Evolutionary conservation across 306 rosid species (phyloP).

Genomic region (Canavalia ensiformis): DNA sequence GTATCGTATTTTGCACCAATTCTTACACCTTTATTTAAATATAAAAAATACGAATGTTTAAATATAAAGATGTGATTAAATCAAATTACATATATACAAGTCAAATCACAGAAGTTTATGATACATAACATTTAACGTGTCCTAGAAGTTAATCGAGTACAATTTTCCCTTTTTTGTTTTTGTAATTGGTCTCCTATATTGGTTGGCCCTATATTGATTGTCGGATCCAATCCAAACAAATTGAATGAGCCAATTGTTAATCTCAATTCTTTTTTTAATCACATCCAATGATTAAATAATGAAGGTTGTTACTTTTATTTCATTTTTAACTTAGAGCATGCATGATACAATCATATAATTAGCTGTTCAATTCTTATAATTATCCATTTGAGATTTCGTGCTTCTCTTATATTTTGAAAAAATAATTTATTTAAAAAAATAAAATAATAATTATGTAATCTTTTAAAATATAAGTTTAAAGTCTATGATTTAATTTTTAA

Average conservation of each 20-base stretch:
- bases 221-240: not conserved
- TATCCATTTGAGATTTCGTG: not conserved
- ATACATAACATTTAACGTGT: not conserved
- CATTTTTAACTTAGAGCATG: not conserved
- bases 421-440: not conserved
- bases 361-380: not conserved
- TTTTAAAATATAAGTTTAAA: not conserved
- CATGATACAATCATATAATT: not conserved
- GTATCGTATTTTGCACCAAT: not conserved
- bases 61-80: not conserved
- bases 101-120: slow-evolving; percentile 1
- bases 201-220: not conserved
- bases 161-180: not conserved
- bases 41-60: not conserved
- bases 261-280: not conserved
- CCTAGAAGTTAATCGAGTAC: not conserved
- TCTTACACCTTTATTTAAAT: not conserved
- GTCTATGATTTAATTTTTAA: not conserved
- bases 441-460: not conserved
- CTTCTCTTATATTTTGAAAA: not conserved
- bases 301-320: not conserved
- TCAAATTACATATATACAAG: slow-evolving; percentile 10
- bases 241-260: not conserved
- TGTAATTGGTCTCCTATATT: not conserved
- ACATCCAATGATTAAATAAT: not conserved